These are phyloP conservation scores for Myriosclerotinia duriaeana DNA, from an alignment of 2,329 filamentous ascomycete genomes.

Conservation along the genomic window DNA sequence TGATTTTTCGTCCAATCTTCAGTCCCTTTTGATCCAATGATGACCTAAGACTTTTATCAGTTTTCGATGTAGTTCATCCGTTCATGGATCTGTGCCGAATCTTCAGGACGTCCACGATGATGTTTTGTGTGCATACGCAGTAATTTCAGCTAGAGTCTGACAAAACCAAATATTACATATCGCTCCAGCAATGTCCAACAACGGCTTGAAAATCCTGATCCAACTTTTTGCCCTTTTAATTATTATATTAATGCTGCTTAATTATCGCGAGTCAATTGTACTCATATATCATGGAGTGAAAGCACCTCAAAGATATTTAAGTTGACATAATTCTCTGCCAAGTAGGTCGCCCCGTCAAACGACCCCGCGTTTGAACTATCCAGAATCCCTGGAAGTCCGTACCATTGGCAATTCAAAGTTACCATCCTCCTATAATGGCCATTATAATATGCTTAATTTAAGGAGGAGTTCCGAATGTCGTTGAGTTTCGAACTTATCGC, in stretches of 20 bases:
- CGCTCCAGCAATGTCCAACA: not conserved
- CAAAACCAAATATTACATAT: not conserved
- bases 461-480: slow-evolving; percentile 7
- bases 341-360: slow-evolving; percentile 2
- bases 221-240: not conserved
- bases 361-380: slow-evolving; percentile 12
- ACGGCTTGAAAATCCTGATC: not conserved
- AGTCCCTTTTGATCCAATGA: not conserved
- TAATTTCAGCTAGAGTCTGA: not conserved
- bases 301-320: not conserved
- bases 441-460: not conserved
- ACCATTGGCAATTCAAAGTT: not conserved
- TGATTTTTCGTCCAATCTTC: slow-evolving; percentile 2
- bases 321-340: not conserved
- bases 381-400: not conserved
- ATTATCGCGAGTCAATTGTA: not conserved
- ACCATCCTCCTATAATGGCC: not conserved
- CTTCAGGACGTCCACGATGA: not conserved
- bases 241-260: not conserved
- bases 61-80: not conserved
- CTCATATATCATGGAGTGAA: not conserved
- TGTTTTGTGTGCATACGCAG: not conserved
- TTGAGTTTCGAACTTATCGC: slow-evolving; percentile 9
- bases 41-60: not conserved
- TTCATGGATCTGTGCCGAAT: not conserved